Evolutionary conservation across 768 basidiomycete species (phyloP).

Genomic region (Lactarius hengduanensis): DNA sequence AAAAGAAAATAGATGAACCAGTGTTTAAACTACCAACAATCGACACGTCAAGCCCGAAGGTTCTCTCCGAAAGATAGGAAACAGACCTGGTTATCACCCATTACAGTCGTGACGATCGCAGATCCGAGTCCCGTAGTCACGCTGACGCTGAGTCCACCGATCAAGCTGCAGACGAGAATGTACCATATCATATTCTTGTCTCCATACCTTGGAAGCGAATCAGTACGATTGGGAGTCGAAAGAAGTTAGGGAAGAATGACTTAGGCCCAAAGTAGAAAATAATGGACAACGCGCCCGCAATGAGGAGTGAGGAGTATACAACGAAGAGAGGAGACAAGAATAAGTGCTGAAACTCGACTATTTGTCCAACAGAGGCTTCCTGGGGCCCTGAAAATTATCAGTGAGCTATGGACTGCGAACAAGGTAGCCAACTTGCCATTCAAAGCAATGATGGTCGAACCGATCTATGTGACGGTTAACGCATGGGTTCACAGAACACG

Average conservation of each 20-base stretch:
- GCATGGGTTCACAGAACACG: constrained; percentile 2
- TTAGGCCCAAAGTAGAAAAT: constrained; percentile 81
- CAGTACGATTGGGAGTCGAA: constrained; percentile 9
- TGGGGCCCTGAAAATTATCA: constrained; percentile 50
- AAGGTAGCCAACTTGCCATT: constrained; percentile 53
- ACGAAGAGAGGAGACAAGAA: constrained; percentile 87
- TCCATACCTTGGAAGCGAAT: constrained; percentile 55
- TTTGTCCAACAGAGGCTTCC: constrained; percentile 68
- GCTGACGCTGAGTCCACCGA: constrained; percentile 92
- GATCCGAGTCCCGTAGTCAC: constrained; percentile 93
- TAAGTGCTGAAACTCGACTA: constrained; percentile 67
- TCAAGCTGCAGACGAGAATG: constrained; percentile 92
- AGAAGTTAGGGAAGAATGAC: constrained; percentile 37
- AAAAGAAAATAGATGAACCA: constrained; percentile 92
- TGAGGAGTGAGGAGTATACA: constrained; percentile 61
- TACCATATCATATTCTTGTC: constrained; percentile 95
- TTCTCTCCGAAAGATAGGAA: constrained; percentile 5
- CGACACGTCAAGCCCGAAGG: constrained; percentile 14
- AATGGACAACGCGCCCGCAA: constrained; percentile 63
- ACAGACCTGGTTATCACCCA: constrained; percentile 75
- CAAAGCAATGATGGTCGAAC: constrained; percentile 85
- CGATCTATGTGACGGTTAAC: constrained; percentile 48
- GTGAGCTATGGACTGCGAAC: constrained; percentile 29
- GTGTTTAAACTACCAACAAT: constrained; percentile 65
- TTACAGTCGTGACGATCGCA: constrained; percentile 77